Base-by-base conservation (phyloP, 345 rosid genomes). In the Raphanus sativus region DNA sequence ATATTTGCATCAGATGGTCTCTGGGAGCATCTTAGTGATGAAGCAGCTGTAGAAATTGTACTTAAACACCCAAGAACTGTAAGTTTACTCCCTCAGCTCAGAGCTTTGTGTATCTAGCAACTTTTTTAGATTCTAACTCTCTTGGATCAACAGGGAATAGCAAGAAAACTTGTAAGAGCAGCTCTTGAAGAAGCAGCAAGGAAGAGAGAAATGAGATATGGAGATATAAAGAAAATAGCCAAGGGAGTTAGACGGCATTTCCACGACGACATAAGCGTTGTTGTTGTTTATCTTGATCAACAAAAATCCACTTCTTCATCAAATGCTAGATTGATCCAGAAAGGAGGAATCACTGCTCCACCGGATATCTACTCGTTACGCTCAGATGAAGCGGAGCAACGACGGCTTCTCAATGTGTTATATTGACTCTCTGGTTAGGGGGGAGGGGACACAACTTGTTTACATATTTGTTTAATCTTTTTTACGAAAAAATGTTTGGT, bases 1-100 rank as follows among this genome's bases (percentile, higher is more conserved):
- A 90, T 94, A 77, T 94, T 94, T 87, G 98, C 98, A 82, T 92
- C 97, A 12, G 98, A 94, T 80, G 98, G 99, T 84, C 96, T 95
- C 45, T 95, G 99, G 99, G 99, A 95, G 80, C 98, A 95, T 74
- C 85, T 95, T 82, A 89, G 86, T 30, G 99, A 95, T 79, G 86
- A 92, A 86, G 85, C 86, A 50, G 99, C 96, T 0, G 95, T 90
- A 12, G 91, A 90, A 71, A 92, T 95, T 40, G 99, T 95, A 60
- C 82, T 82, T 40, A 92, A 89, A 71, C 86, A 88, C 83, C 97
- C 99, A 3, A 92, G 97, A 90, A 87, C 83, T 21, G 99, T 95
- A 68, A 90, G 99, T 85, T 50, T 70, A 2, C 24, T 0, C 11
- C 52, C 26, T 45, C 12, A 66, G 54, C 29, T 42, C 26, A 8